phyloP scores from a whole-genome alignment of 164 flowering plant genomes.

The Litsea cubeba region DNA sequence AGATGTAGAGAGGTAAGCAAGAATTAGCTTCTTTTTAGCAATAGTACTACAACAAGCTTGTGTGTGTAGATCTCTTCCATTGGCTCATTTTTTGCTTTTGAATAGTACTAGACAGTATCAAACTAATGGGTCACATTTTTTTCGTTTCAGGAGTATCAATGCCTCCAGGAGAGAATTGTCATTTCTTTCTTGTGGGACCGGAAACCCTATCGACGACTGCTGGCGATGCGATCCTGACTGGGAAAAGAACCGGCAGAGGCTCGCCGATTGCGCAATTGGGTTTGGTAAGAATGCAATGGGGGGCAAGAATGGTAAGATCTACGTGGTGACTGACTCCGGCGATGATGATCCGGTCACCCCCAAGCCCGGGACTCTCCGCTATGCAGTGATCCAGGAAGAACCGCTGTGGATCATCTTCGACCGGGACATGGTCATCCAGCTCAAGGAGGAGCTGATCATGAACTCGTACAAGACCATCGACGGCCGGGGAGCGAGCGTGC shows the following conservation, averaged over 20 bases:
- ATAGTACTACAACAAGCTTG: not conserved
- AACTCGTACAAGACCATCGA: slow-evolving; percentile 81
- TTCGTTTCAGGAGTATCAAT: slow-evolving; percentile 45
- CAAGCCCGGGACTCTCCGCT: slow-evolving; percentile 55
- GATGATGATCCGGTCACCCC: slow-evolving; percentile 67
- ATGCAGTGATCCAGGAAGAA: slow-evolving; percentile 54
- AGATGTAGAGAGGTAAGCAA: slow-evolving; percentile 56
- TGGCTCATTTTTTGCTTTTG: not conserved
- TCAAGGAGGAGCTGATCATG: slow-evolving; percentile 66
- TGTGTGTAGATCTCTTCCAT: not conserved
- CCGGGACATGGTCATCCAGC: slow-evolving; percentile 64
- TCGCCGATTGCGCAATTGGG: slow-evolving; percentile 78
- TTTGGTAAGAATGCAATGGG: slow-evolving; percentile 78
- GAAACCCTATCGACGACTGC: slow-evolving; percentile 87
- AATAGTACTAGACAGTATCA: not conserved
- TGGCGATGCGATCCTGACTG: slow-evolving; percentile 80
- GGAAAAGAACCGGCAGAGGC: slow-evolving; percentile 54
- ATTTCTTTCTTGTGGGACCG: slow-evolving; percentile 54
- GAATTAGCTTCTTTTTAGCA: not conserved
- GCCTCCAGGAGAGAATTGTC: slow-evolving; percentile 51
- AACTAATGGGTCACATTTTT: not conserved
- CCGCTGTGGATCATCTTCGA: slow-evolving; percentile 74
- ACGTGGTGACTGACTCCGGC: slow-evolving; percentile 57
- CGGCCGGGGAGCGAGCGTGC: slow-evolving; percentile 71
- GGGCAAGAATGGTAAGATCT: slow-evolving; percentile 59